These are phyloP conservation scores for Malus hybrid DNA, from an alignment of 331 rosid species.

Conservation along the genomic window DNA sequence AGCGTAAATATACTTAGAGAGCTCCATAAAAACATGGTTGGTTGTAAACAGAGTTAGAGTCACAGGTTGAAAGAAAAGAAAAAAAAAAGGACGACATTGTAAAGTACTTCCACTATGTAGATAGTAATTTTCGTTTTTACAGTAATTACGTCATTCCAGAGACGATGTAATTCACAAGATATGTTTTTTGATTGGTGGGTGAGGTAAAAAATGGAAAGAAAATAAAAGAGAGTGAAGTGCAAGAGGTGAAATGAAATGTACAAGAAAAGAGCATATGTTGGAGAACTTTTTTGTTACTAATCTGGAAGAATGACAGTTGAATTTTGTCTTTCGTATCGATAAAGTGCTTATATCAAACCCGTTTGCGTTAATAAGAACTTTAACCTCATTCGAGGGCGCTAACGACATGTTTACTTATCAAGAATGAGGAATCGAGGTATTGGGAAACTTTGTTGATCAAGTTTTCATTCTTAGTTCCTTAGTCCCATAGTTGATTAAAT, in stretches of 20 bases:
- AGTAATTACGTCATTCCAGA: not conserved
- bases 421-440: too few species aligned
- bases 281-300: too few species aligned
- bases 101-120: not conserved
- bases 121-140: not conserved
- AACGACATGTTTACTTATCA: too few species aligned
- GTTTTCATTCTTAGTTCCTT: too few species aligned
- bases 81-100: not conserved
- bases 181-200: not conserved
- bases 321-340: too few species aligned
- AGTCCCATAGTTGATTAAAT: too few species aligned
- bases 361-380: too few species aligned
- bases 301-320: too few species aligned
- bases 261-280: not conserved
- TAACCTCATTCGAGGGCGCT: too few species aligned
- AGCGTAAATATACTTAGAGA: not conserved
- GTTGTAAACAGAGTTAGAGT: not conserved
- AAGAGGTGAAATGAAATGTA: not conserved
- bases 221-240: not conserved
- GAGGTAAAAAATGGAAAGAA: not conserved
- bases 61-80: not conserved
- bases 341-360: too few species aligned
- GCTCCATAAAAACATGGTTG: conserved; percentile 1
- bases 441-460: too few species aligned
- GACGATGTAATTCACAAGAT: not conserved